Conservation (phyloP, 257 asterid genomes). For the Cinchona pubescens region DNA sequence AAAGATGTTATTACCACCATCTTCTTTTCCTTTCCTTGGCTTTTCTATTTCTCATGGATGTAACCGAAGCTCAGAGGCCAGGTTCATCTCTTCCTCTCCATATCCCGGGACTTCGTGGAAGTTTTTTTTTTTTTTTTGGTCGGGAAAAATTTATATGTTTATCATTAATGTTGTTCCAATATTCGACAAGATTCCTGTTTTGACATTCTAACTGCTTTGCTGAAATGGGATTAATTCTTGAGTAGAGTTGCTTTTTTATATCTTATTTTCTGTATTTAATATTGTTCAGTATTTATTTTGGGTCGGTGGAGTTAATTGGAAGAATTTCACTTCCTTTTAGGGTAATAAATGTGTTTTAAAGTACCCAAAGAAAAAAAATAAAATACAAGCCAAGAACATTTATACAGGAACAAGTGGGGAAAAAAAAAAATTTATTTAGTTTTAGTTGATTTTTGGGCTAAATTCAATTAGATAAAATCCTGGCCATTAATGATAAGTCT, state of each 20-base stretch:
- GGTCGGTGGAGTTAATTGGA: background rate
- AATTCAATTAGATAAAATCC: background rate
- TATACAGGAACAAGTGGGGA: background rate
- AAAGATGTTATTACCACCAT: background rate
- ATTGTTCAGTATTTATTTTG: background rate
- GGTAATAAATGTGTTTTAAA: background rate
- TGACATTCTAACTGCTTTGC: background rate
- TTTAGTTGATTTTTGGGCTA: background rate
- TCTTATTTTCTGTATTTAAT: background rate
- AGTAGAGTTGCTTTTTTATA: background rate
- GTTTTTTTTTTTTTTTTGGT: background rate
- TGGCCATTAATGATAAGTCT: background rate
- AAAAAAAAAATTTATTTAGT: background rate
- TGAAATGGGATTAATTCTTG: background rate
- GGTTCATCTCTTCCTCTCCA: conserved; percentile 40
- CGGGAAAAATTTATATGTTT: background rate
- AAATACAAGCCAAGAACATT: background rate
- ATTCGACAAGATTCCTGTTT: background rate
- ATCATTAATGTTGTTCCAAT: background rate
- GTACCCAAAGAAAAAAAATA: too few species aligned
- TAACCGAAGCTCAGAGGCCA: conserved; percentile 75
- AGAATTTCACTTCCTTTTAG: background rate
- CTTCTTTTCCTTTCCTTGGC: conserved; percentile 27
- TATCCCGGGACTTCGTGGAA: background rate
- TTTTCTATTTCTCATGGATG: conserved; percentile 46